These are phyloP conservation scores for Multifurca ochricompacta DNA, from an alignment of 768 basidiomycete species.

Conservation along the genomic window DNA sequence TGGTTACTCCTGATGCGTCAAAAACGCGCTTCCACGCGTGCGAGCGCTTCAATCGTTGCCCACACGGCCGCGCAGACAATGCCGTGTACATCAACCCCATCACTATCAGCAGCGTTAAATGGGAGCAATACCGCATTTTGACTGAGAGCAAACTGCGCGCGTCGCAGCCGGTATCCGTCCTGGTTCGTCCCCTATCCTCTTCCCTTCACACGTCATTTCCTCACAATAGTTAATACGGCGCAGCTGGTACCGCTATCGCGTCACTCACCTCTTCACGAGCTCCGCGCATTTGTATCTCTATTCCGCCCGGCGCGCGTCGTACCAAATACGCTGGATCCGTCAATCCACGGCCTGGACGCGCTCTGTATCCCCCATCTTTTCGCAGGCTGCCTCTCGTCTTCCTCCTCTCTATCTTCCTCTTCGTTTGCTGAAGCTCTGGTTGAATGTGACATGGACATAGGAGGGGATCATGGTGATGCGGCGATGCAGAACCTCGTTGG, in stretches of 20 bases:
- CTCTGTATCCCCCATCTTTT: conserved; percentile 65
- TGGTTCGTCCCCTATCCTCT: conserved; percentile 42
- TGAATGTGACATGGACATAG: conserved; percentile 6
- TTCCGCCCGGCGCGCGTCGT: conserved; percentile 73
- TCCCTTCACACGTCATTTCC: neutral
- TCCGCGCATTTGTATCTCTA: conserved; percentile 69
- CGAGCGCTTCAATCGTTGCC: conserved; percentile 73
- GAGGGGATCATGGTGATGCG: conserved; percentile 35
- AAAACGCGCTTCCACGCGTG: conserved; percentile 89
- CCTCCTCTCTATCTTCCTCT: neutral
- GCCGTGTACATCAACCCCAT: conserved; percentile 86
- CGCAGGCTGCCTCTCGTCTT: conserved; percentile 40
- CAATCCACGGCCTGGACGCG: conserved; percentile 58
- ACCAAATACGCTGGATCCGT: conserved; percentile 66
- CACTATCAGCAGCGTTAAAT: conserved; percentile 51
- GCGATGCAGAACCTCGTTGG: conserved; percentile 63
- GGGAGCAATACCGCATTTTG: conserved; percentile 42
- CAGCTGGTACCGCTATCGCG: conserved; percentile 80
- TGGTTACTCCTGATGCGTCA: conserved; percentile 52
- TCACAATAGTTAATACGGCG: neutral
- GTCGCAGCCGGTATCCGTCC: conserved; percentile 43
- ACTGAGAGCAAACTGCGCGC: conserved; percentile 37
- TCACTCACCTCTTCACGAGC: conserved; percentile 83
- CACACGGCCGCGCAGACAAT: conserved; percentile 36
- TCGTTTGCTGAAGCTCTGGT: neutral